Conservation (phyloP, 2,329 filamentous ascomycete species). For the Graphilbum ipis-grandicollis region DNA sequence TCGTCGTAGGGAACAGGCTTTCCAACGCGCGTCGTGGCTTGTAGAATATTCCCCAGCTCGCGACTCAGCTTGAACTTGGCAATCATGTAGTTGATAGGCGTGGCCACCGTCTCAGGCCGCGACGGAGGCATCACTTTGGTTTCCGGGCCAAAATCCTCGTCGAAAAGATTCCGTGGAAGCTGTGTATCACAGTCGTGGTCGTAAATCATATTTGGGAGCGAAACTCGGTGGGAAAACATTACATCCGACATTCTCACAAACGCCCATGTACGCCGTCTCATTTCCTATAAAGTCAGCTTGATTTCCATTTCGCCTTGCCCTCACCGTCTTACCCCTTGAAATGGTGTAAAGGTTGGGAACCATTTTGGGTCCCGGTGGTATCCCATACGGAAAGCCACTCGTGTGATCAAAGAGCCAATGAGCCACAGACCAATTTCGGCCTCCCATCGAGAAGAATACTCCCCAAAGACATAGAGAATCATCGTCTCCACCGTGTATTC, state of each 20-base stretch:
- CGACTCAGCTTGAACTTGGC: slow-evolving; percentile 50
- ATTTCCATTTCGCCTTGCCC: background rate
- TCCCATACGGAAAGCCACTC: slow-evolving; percentile 50
- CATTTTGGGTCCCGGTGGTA: slow-evolving; percentile 65
- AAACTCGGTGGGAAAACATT: slow-evolving; percentile 59
- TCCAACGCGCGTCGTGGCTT: slow-evolving; percentile 39
- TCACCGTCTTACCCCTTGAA: slow-evolving; percentile 40
- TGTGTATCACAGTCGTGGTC: slow-evolving; percentile 60
- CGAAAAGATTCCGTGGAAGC: slow-evolving; percentile 61
- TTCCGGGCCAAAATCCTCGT: slow-evolving; percentile 59
- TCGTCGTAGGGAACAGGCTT: slow-evolving; percentile 44
- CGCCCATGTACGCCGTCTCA: slow-evolving; percentile 51
- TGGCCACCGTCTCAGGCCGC: slow-evolving; percentile 50
- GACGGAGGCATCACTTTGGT: slow-evolving; percentile 51
- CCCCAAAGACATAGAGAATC: slow-evolving; percentile 57
- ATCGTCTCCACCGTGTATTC: slow-evolving; percentile 66
- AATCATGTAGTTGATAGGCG: slow-evolving; percentile 65
- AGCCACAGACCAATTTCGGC: slow-evolving; percentile 51
- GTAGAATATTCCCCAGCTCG: slow-evolving; percentile 55
- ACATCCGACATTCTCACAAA: slow-evolving; percentile 57
- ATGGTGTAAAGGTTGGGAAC: slow-evolving; percentile 54
- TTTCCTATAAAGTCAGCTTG: slow-evolving; percentile 32
- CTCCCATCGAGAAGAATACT: slow-evolving; percentile 57
- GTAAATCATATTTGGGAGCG: slow-evolving; percentile 51
- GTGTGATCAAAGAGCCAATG: slow-evolving; percentile 35